Conservation (phyloP, 805 yeast species). For the Kuraishia hungarica region DNA sequence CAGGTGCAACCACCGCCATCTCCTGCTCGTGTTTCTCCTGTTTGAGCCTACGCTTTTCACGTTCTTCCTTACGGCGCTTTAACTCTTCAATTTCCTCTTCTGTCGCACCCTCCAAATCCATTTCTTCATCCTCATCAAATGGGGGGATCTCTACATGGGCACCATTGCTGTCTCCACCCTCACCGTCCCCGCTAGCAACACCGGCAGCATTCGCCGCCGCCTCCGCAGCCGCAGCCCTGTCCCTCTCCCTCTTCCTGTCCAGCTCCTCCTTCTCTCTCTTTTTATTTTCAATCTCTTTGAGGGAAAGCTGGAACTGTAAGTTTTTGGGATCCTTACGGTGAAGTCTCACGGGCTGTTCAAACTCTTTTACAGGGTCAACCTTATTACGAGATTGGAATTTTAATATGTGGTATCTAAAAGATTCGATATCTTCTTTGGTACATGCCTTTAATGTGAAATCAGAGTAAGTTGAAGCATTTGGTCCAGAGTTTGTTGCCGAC, state of each 20-base stretch:
- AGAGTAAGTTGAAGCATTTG: constrained; percentile 10
- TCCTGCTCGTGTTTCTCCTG: constrained; percentile 30
- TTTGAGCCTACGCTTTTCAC: constrained; percentile 14
- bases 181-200: constrained; percentile 9
- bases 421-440: constrained; percentile 59
- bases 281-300: constrained; percentile 66
- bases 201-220: constrained; percentile 17
- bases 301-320: constrained; percentile 75
- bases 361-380: constrained; percentile 64
- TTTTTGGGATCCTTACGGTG: constrained; percentile 93
- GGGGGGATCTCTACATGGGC: constrained; percentile 9
- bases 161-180: constrained; percentile 7
- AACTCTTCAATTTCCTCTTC: constrained; percentile 1
- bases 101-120: constrained; percentile 6
- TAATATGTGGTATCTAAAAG: constrained; percentile 70
- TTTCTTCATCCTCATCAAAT: constrained; percentile 6
- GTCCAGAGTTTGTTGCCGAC: no score
- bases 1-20: constrained; percentile 78
- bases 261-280: constrained; percentile 31
- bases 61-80: background rate
- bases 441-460: constrained; percentile 65
- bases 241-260: constrained; percentile 21
- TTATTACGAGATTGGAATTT: constrained; percentile 68
- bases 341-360: constrained; percentile 75
- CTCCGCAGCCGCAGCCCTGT: constrained; percentile 11